A percentile compares a stretch with the other conserved stretches of the same genome.
Conservation (phyloP, 2,329 filamentous ascomycete species). For the Exophiala calicioides region DNA sequence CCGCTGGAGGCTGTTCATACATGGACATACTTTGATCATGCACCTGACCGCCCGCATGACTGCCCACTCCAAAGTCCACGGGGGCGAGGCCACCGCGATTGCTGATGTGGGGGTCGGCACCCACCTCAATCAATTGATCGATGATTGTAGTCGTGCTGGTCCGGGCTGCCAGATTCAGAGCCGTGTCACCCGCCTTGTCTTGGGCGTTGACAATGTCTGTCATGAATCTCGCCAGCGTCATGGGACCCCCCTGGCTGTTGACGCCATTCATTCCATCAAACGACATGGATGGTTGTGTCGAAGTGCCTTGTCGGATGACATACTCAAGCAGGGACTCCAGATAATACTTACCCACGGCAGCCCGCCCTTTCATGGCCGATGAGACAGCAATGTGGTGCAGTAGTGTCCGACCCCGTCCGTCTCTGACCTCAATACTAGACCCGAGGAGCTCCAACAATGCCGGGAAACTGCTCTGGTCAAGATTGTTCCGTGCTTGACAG, state of each 20-base stretch:
- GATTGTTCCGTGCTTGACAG: constrained; percentile 89
- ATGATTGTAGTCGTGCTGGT: constrained; percentile 95
- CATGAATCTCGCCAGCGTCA: constrained; percentile 91
- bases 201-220: constrained; percentile 95
- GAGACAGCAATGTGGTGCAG: constrained; percentile 95
- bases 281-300: constrained; percentile 47
- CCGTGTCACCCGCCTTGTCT: constrained; percentile 92
- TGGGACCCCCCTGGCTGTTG: constrained; percentile 46
- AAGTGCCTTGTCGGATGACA: constrained; percentile 81
- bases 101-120: constrained; percentile 86
- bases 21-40: constrained; percentile 39
- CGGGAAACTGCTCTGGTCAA: constrained; percentile 86
- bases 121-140: constrained; percentile 92
- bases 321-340: constrained; percentile 92
- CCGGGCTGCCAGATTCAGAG: constrained; percentile 86
- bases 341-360: constrained; percentile 90
- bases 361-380: constrained; percentile 90
- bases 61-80: constrained; percentile 88
- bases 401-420: constrained; percentile 86
- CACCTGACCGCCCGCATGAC: constrained; percentile 54
- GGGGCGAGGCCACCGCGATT: constrained; percentile 88
- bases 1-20: constrained; percentile 28
- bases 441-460: constrained; percentile 87
- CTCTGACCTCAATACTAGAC: constrained; percentile 84
- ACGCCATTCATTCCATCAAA: constrained; percentile 38